phyloP scores from a whole-genome alignment of 139 green algal genomes.

The Chlamydomonas schloesseri region DNA sequence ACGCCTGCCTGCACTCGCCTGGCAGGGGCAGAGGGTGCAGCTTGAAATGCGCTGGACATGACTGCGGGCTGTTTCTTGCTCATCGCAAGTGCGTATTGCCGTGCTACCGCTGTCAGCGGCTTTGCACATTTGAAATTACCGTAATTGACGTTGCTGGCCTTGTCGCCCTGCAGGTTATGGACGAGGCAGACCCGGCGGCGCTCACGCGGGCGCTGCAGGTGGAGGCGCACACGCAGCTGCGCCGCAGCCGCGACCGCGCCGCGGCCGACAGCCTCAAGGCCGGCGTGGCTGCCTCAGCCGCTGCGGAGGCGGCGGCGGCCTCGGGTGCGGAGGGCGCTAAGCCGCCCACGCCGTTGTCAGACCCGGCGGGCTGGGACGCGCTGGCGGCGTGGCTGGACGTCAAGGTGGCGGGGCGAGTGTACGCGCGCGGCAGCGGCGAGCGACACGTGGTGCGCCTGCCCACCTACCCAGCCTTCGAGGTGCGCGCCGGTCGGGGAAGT shows the following conservation, averaged over 20 bases:
- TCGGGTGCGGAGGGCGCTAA: not conserved
- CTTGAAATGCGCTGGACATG: too few species aligned
- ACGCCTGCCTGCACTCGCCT: too few species aligned
- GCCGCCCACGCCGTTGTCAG: not conserved
- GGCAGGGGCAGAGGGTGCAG: too few species aligned
- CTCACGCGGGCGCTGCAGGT: not conserved
- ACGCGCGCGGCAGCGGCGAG: slow-evolving; percentile 61
- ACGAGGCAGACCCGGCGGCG: slow-evolving; percentile 32
- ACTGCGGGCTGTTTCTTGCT: too few species aligned
- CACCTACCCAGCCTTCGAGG: slow-evolving; percentile 64
- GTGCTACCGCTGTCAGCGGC: too few species aligned
- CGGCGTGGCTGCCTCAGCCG: not conserved
- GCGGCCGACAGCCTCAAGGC: not conserved
- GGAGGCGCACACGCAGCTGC: not conserved
- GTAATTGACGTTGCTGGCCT: too few species aligned
- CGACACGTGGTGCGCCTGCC: slow-evolving; percentile 54
- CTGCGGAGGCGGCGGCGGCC: not conserved
- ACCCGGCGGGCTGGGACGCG: slow-evolving; percentile 48
- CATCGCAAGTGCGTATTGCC: too few species aligned
- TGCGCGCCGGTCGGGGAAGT: not conserved
- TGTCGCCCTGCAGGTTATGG: slow-evolving; percentile 14
- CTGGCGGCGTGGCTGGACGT: slow-evolving; percentile 57
- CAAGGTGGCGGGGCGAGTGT: slow-evolving; percentile 52
- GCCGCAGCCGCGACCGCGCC: not conserved
- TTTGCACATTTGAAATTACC: too few species aligned